Percentiles rank a stretch among this genome's conserved stretches.
Conservation (phyloP, 768 basidiomycete genomes). For the Pleurotus cornucopiae region DNA sequence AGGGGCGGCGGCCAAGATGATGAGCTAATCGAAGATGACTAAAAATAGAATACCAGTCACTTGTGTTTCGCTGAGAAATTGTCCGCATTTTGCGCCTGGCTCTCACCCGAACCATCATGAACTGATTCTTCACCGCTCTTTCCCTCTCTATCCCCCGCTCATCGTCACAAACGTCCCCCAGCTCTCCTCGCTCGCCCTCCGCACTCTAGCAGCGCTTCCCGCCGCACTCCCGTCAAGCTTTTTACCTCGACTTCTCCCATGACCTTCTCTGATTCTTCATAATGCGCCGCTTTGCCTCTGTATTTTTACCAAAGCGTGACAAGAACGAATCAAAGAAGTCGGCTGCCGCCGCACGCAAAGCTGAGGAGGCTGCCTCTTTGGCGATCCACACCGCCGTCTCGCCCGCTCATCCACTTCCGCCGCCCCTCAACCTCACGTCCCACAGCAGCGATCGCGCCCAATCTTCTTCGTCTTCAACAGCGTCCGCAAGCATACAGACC, state of each 20-base stretch:
- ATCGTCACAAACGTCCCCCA: background rate
- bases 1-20: slow-evolving; percentile 8
- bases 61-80: slow-evolving; percentile 1
- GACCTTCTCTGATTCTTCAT: slow-evolving; percentile 8
- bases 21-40: slow-evolving; percentile 5
- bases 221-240: background rate
- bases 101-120: slow-evolving; percentile 7
- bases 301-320: slow-evolving; percentile 40
- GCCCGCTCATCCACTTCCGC: slow-evolving; percentile 16
- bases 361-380: slow-evolving; percentile 9
- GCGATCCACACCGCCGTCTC: slow-evolving; percentile 8
- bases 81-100: slow-evolving; percentile 4
- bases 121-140: slow-evolving; percentile 7
- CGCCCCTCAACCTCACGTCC: slow-evolving; percentile 22
- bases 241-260: slow-evolving; percentile 8
- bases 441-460: slow-evolving; percentile 35
- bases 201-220: background rate
- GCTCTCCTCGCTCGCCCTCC: background rate
- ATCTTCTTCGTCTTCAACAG: slow-evolving; percentile 61
- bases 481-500: slow-evolving; percentile 54
- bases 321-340: slow-evolving; percentile 11
- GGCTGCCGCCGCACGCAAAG: slow-evolving; percentile 3
- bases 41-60: background rate
- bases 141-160: slow-evolving; percentile 3
- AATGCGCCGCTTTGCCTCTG: slow-evolving; percentile 66